Conservation (phyloP, 179 eudicot genomes). For the Camellia oleifera region DNA sequence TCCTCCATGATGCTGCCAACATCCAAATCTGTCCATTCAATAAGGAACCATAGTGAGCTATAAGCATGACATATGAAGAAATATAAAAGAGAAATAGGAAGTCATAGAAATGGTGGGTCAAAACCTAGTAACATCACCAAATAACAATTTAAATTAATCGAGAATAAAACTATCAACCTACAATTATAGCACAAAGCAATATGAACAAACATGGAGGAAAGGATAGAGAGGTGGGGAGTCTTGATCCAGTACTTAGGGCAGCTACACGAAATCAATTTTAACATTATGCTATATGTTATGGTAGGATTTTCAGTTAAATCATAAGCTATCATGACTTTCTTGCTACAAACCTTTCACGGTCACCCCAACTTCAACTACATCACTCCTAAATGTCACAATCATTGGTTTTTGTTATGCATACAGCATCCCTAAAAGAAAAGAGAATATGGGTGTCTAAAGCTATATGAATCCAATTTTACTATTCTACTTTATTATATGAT, state of each 20-base stretch:
- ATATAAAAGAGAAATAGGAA: not conserved
- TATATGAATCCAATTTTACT: no score
- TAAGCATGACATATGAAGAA: not conserved
- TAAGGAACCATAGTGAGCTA: slow-evolving; percentile 12
- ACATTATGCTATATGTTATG: not conserved
- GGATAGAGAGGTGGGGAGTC: not conserved
- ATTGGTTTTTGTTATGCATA: not conserved
- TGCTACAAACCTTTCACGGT: not conserved
- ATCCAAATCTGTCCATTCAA: slow-evolving; percentile 72
- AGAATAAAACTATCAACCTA: not conserved
- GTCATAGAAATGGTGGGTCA: not conserved
- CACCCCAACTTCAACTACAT: not conserved
- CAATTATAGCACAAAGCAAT: not conserved
- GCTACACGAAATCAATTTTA: not conserved
- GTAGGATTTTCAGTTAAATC: not conserved
- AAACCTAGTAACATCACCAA: not conserved
- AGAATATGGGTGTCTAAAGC: no score
- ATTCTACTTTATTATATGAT: no score
- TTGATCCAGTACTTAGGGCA: not conserved
- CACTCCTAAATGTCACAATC: not conserved
- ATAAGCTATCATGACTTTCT: not conserved
- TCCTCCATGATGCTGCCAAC: slow-evolving; percentile 63
- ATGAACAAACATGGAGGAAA: not conserved
- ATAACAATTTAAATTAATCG: not conserved
- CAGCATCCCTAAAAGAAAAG: no score